phyloP scores from a whole-genome alignment of 2,329 filamentous ascomycete genomes.

The Hypoxylon sp. region DNA sequence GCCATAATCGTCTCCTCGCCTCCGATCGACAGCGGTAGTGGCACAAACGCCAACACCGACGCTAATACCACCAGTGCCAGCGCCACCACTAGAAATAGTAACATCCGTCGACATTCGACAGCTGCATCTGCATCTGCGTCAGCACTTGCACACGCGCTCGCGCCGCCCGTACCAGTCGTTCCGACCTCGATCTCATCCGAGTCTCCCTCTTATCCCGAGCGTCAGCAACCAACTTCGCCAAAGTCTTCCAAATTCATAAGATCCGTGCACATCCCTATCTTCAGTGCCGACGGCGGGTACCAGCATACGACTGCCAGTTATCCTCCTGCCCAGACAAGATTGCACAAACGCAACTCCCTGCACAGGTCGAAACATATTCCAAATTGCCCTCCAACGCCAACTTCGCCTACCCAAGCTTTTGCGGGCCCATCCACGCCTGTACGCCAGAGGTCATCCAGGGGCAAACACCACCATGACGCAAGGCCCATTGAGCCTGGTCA shows the following conservation, averaged over 20 bases:
- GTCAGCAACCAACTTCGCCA: constrained; percentile 33
- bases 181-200: constrained; percentile 31
- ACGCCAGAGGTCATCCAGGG: constrained; percentile 36
- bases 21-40: constrained; percentile 13
- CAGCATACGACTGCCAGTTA: constrained; percentile 7
- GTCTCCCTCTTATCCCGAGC: too few relatives aligned
- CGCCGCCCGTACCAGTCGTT: constrained; percentile 27
- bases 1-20: constrained; percentile 21
- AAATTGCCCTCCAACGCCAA: constrained; percentile 28
- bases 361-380: constrained; percentile 30
- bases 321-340: constrained; percentile 24
- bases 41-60: constrained; percentile 18
- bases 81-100: constrained; percentile 13
- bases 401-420: constrained; percentile 24
- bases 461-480: constrained; percentile 42
- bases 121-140: constrained; percentile 24
- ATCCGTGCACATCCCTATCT: constrained; percentile 34
- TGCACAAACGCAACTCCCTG: constrained; percentile 41
- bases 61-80: constrained; percentile 2
- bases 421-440: constrained; percentile 28
- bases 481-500: constrained; percentile 41
- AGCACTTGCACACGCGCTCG: constrained; percentile 17
- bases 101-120: constrained; percentile 16
- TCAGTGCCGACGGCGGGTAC: constrained; percentile 30
- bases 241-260: constrained; percentile 38